Conservation (phyloP, 2,329 filamentous ascomycete species). For the Colletotrichum sp. region DNA sequence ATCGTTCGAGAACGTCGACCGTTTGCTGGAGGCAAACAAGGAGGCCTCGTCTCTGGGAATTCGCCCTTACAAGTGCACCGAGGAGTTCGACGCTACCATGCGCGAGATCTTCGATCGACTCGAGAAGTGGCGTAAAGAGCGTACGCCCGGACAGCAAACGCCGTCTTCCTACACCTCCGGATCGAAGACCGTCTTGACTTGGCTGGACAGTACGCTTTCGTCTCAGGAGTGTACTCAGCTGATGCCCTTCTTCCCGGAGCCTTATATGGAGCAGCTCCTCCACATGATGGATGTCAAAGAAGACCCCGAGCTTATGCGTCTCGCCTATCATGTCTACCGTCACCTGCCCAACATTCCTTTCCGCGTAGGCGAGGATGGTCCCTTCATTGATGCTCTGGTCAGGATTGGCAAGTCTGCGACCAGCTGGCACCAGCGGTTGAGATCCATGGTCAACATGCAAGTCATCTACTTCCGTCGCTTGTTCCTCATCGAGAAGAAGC, state of each 20-base stretch:
- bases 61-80: constrained; percentile 79
- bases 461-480: constrained; percentile 97
- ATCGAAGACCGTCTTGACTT: constrained; percentile 93
- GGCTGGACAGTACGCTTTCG: constrained; percentile 90
- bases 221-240: constrained; percentile 93
- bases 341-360: constrained; percentile 96
- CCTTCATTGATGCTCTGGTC: constrained; percentile 86
- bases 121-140: constrained; percentile 86
- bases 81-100: constrained; percentile 76
- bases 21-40: constrained; percentile 80
- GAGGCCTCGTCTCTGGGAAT: constrained; percentile 81
- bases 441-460: constrained; percentile 97
- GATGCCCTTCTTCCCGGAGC: constrained; percentile 86
- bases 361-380: constrained; percentile 80
- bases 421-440: constrained; percentile 94
- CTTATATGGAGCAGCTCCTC: constrained; percentile 89
- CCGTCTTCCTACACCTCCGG: constrained; percentile 94
- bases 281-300: constrained; percentile 99
- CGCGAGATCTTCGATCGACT: constrained; percentile 78
- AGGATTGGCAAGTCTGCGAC: constrained; percentile 82
- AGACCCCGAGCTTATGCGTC: constrained; percentile 90
- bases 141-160: constrained; percentile 86
- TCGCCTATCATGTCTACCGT: constrained; percentile 96
- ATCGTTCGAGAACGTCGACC: constrained; percentile 81
- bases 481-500: constrained; percentile 78